Conservation (phyloP, 2,329 filamentous ascomycete species). For the Nemania serpens region DNA sequence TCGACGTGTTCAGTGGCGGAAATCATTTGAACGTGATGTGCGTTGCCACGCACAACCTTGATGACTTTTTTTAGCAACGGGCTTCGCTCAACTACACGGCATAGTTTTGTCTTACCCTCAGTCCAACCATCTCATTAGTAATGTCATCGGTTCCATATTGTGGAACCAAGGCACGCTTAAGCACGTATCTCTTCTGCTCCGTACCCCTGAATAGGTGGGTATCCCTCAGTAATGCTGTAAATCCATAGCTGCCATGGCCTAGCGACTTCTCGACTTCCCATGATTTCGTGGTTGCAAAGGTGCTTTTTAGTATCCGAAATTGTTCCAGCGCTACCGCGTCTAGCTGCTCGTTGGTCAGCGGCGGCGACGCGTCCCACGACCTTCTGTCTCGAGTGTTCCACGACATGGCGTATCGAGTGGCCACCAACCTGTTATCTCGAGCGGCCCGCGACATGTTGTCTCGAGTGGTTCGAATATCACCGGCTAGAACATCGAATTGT, state of each 20-base stretch:
- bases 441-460: no score
- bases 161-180: constrained; percentile 7
- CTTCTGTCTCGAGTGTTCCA: no score
- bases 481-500: no score
- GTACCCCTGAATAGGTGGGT: background rate
- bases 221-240: constrained; percentile 11
- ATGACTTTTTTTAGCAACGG: background rate
- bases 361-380: no score
- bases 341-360: background rate
- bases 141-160: background rate
- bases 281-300: background rate
- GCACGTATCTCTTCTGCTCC: constrained; percentile 1
- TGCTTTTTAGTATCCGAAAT: background rate
- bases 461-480: no score
- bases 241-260: constrained; percentile 15
- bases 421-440: no score
- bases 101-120: background rate
- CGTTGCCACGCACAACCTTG: background rate
- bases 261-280: constrained; percentile 18
- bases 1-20: background rate
- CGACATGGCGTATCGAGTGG: no score
- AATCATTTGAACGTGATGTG: constrained; percentile 10
- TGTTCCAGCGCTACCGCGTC: background rate
- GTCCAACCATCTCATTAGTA: background rate
- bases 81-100: background rate